Conservation (phyloP, 2,329 filamentous ascomycete genomes). For the Akanthomyces dipterigenus region DNA sequence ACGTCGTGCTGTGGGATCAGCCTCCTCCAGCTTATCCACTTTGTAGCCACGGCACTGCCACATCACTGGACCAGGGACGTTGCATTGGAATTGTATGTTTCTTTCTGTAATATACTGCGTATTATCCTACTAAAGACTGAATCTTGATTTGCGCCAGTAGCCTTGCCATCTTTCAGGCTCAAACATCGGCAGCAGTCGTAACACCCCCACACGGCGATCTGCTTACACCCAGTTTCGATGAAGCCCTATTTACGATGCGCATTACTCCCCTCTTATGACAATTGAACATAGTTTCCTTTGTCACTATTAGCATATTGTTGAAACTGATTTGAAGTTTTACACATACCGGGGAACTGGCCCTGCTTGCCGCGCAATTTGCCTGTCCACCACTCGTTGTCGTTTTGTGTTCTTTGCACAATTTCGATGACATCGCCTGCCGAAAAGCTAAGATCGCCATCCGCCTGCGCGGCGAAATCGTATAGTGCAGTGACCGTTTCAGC, state of each 20-base stretch:
- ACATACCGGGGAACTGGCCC: slow-evolving; percentile 90
- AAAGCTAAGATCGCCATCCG: slow-evolving; percentile 90
- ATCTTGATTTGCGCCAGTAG: not conserved
- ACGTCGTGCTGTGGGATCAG: not conserved
- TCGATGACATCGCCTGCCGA: slow-evolving; percentile 83
- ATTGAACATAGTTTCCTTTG: slow-evolving; percentile 13
- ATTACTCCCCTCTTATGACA: not conserved
- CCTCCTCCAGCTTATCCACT: not conserved
- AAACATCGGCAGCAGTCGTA: not conserved
- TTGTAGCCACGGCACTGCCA: not conserved
- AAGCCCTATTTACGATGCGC: not conserved
- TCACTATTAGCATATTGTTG: slow-evolving; percentile 19
- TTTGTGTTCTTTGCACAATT: slow-evolving; percentile 73
- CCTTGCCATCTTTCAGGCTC: slow-evolving; percentile 4
- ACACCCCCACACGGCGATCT: not conserved
- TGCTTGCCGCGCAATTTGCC: slow-evolving; percentile 72
- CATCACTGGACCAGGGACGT: not conserved
- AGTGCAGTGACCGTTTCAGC: slow-evolving; percentile 81
- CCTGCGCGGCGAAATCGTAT: slow-evolving; percentile 95
- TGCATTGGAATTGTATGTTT: not conserved
- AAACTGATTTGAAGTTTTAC: not conserved
- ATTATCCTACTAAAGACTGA: slow-evolving; percentile 7
- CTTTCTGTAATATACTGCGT: not conserved
- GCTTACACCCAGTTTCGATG: not conserved
- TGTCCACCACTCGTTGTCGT: slow-evolving; percentile 96